Percentiles rank a stretch among this genome's conserved stretches.
Evolutionary conservation across 2,329 filamentous ascomycete genomes (phyloP).

Genomic region (Chaetomium strumarium): DNA sequence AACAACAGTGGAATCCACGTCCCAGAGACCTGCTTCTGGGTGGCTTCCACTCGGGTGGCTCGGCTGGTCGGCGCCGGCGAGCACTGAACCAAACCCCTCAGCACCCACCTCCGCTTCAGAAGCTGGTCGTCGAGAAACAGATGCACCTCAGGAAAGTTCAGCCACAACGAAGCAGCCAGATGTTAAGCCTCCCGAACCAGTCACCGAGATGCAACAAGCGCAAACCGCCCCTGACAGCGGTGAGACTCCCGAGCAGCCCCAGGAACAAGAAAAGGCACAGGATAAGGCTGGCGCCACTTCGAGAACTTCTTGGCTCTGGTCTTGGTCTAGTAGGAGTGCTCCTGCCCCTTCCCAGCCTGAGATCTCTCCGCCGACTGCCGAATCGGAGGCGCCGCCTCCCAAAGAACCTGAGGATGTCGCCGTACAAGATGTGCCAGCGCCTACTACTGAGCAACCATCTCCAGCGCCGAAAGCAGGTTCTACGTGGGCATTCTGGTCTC

Average conservation of each 20-base stretch:
- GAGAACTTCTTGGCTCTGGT: slow-evolving; percentile 33
- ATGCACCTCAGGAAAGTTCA: background rate
- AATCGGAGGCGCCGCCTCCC: slow-evolving; percentile 13
- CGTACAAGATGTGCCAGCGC: slow-evolving; percentile 37
- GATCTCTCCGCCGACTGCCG: slow-evolving; percentile 6
- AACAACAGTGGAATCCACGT: background rate
- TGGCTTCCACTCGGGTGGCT: slow-evolving; percentile 58
- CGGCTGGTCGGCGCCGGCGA: slow-evolving; percentile 29
- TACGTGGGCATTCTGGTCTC: slow-evolving; percentile 79
- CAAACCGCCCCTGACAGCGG: slow-evolving; percentile 14
- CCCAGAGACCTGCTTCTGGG: slow-evolving; percentile 35
- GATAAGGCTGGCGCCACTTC: slow-evolving; percentile 9
- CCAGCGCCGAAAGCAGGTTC: slow-evolving; percentile 49
- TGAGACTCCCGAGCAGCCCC: slow-evolving; percentile 11
- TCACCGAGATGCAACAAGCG: slow-evolving; percentile 19
- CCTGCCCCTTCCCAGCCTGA: slow-evolving; percentile 9
- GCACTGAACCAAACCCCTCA: background rate
- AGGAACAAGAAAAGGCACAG: slow-evolving; percentile 10
- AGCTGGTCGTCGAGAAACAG: slow-evolving; percentile 19
- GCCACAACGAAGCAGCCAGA: background rate
- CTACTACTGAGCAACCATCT: slow-evolving; percentile 28
- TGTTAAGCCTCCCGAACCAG: slow-evolving; percentile 13
- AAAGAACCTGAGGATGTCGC: slow-evolving; percentile 37
- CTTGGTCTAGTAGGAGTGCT: slow-evolving; percentile 27
- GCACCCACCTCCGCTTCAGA: slow-evolving; percentile 12